Evolutionary conservation across 1,284 basidiomycete genomes (phyloP).

Genomic region (Austroboletus niveus): DNA sequence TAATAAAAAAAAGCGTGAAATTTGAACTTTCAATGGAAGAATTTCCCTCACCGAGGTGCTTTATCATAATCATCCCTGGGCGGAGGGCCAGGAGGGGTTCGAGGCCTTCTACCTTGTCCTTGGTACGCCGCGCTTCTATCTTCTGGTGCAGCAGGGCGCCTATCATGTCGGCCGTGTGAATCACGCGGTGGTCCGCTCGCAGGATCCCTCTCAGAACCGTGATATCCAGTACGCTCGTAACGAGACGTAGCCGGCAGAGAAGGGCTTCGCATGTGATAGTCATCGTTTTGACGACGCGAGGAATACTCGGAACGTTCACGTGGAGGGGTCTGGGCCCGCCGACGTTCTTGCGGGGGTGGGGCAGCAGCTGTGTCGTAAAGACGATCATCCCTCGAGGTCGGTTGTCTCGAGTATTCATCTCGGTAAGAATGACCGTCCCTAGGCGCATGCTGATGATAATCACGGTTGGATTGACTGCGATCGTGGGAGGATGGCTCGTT

Average conservation of each 20-base stretch:
- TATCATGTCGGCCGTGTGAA: constrained; percentile 61
- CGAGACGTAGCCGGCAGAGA: constrained; percentile 41
- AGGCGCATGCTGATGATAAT: constrained; percentile 46
- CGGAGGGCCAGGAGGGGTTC: constrained; percentile 45
- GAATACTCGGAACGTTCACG: constrained; percentile 67
- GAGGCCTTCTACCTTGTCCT: constrained; percentile 37
- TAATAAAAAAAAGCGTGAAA: constrained; percentile 32
- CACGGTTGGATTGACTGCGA: constrained; percentile 47
- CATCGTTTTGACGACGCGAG: constrained; percentile 63
- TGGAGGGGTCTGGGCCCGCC: constrained; percentile 57
- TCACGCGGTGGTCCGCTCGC: constrained; percentile 49
- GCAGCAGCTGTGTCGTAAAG: constrained; percentile 57
- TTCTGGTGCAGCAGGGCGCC: constrained; percentile 37
- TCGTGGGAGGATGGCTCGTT: constrained; percentile 51
- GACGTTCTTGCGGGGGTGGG: constrained; percentile 49
- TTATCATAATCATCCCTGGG: constrained; percentile 52
- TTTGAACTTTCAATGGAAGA: neutral
- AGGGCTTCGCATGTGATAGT: constrained; percentile 55
- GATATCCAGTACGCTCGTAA: constrained; percentile 39
- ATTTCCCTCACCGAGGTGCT: constrained; percentile 43
- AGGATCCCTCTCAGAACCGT: constrained; percentile 45
- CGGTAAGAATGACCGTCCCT: constrained; percentile 50
- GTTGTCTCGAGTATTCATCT: constrained; percentile 40
- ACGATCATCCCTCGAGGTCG: constrained; percentile 48
- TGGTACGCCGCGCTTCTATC: constrained; percentile 29